Percentiles rank a stretch among this genome's conserved stretches.
Evolutionary conservation across 1,284 basidiomycete species (phyloP).

Genomic region (Leucocoprinus gongylophorus): DNA sequence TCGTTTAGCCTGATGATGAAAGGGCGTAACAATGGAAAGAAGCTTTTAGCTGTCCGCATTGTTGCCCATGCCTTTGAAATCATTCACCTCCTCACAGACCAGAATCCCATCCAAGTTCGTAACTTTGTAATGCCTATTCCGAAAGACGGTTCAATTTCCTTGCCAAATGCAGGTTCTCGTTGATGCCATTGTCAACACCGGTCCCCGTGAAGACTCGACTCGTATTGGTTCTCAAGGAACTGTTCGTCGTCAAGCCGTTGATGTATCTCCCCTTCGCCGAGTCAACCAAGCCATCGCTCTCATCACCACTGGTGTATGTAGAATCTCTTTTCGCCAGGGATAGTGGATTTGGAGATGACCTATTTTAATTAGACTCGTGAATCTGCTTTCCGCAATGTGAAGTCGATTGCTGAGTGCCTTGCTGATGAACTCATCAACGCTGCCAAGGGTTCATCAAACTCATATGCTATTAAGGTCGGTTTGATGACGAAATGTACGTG

Average conservation of each 20-base stretch:
- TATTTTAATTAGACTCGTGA: slow-evolving; percentile 74
- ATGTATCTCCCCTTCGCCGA: slow-evolving; percentile 96
- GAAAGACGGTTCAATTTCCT: neutral
- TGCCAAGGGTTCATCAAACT: slow-evolving; percentile 99
- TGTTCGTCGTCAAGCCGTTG: slow-evolving; percentile 99
- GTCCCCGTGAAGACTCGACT: slow-evolving; percentile 99
- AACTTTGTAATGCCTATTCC: slow-evolving; percentile 43
- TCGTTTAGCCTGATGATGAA: slow-evolving; percentile 93
- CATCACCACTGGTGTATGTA: slow-evolving; percentile 88
- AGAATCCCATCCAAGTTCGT: slow-evolving; percentile 98
- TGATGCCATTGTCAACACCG: slow-evolving; percentile 99
- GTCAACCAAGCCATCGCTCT: slow-evolving; percentile 98
- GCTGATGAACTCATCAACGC: slow-evolving; percentile 99
- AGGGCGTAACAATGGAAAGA: slow-evolving; percentile 99
- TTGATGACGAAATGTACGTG: neutral
- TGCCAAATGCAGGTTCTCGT: slow-evolving; percentile 62
- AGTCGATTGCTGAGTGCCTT: slow-evolving; percentile 97
- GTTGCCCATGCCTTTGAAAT: slow-evolving; percentile 99
- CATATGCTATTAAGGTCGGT: slow-evolving; percentile 95
- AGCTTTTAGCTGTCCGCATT: slow-evolving; percentile 98
- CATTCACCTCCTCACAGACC: slow-evolving; percentile 99
- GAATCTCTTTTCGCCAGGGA: slow-evolving; percentile 1
- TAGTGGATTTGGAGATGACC: slow-evolving; percentile 4
- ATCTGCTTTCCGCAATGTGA: slow-evolving; percentile 99
- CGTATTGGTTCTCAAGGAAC: slow-evolving; percentile 99